These are phyloP conservation scores for Paramecium tetraurelia DNA, from an alignment of 73 alveolate genomes.

Conservation along the genomic window DNA sequence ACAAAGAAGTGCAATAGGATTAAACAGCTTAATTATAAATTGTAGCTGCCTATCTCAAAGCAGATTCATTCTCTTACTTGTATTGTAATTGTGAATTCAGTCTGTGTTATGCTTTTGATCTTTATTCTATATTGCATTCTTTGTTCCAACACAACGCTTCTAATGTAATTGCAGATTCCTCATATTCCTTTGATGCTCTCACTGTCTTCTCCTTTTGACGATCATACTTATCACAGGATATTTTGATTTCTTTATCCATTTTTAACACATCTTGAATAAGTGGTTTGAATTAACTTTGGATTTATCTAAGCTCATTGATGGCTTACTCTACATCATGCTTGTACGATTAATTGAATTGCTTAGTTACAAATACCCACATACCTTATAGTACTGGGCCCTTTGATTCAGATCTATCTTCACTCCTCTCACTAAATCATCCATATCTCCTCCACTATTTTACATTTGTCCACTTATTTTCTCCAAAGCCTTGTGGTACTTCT, in stretches of 20 bases:
- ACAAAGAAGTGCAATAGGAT: neutral
- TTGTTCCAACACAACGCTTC: conserved; percentile 15
- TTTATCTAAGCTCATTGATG: neutral
- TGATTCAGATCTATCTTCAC: conserved; percentile 3
- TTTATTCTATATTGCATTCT: conserved; percentile 1
- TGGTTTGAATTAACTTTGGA: conserved; percentile 16
- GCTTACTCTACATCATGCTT: conserved; percentile 13
- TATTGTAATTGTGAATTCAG: neutral
- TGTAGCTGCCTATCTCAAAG: neutral
- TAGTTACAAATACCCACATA: neutral
- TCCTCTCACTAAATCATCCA: conserved; percentile 38
- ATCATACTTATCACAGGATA: conserved; percentile 28
- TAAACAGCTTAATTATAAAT: neutral
- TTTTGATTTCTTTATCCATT: conserved; percentile 9
- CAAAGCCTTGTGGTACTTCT: conserved; percentile 12
- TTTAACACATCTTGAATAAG: neutral
- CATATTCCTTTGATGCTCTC: conserved; percentile 27
- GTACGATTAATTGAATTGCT: conserved; percentile 13
- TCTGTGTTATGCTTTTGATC: neutral
- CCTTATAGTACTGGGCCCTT: conserved; percentile 30
- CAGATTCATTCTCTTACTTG: conserved; percentile 20
- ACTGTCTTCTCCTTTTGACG: conserved; percentile 9
- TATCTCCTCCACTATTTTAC: conserved; percentile 38
- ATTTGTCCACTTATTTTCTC: conserved; percentile 1
- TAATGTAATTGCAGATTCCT: conserved; percentile 31